Base-by-base conservation (phyloP, 805 yeast genomes). In the Ogataea nitratoaversa region DNA sequence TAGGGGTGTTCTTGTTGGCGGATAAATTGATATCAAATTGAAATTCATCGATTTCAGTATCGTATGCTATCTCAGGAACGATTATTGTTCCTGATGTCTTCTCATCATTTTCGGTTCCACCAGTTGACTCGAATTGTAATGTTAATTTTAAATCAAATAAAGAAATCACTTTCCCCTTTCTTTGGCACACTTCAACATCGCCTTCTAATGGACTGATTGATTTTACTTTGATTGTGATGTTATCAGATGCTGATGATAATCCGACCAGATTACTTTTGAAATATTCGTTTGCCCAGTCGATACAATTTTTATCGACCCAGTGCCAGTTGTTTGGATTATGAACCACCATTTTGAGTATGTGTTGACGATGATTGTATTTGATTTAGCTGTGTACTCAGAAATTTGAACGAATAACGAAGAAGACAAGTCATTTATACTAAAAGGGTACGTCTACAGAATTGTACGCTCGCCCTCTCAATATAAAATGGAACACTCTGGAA, bases 281-380 rank as follows among this genome's bases (percentile, higher is more conserved):
- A 62, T 91, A 91, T 30, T 74, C 71, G 46, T 78, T 78, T 11
- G 96, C 74, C 99, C 99, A 93, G 41, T 78, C 82, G 42, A 91
- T 75, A 67, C 99, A 93, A 71, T 93, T 93, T 65, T 91, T 91
- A 67, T 91, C 97, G 47, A 90, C 97, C 98, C 98, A 93, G 72
- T 93, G 99, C 99, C 99, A 91, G 68, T 91, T 91, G 65, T 93
- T 93, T 30, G 98, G 98, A 73, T 91, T 93, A 66, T 88, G 84
- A 24, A 93, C 90, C 30, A 86, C 97, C 97, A 91, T 91, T 29
- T 39, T 48, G 11, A 4, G n/a, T 20, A 11, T 29, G 19, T 27
- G 20, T 28, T 7, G 25, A 11, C 9, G 25, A 22, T 22, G 7
- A 8, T 8, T 22, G 25, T 8, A 22, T 22, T n/a, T n/a, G n/a